A percentile compares a stretch with the other conserved stretches of the same genome.
Conservation (phyloP, 2,329 filamentous ascomycete species). For the Diaporthe sp. region DNA sequence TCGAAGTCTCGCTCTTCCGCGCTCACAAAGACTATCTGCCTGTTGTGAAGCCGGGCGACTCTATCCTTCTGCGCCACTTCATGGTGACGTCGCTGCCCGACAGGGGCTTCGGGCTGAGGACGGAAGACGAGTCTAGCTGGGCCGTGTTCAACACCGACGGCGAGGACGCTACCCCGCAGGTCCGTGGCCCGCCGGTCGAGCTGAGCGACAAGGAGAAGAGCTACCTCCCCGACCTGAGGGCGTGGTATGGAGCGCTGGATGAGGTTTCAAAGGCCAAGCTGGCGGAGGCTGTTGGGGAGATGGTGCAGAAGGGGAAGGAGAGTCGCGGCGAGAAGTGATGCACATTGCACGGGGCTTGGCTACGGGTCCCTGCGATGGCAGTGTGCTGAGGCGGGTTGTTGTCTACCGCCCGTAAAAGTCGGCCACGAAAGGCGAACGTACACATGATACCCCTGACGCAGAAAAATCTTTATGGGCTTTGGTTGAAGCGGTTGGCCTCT, state of each 20-base stretch:
- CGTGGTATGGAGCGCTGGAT: slow-evolving; percentile 65
- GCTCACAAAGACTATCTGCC: slow-evolving; percentile 71
- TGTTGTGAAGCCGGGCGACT: slow-evolving; percentile 67
- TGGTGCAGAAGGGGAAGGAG: slow-evolving; percentile 36
- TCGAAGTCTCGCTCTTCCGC: slow-evolving; percentile 70
- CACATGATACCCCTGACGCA: slow-evolving; percentile 23
- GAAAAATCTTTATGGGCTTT: background rate
- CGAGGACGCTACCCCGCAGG: slow-evolving; percentile 60
- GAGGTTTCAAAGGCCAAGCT: slow-evolving; percentile 61
- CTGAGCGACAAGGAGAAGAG: slow-evolving; percentile 62
- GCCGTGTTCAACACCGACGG: slow-evolving; percentile 68
- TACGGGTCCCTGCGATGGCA: background rate
- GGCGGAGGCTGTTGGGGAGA: slow-evolving; percentile 54
- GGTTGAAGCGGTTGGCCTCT: background rate
- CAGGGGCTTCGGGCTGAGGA: slow-evolving; percentile 68
- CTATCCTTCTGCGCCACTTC: slow-evolving; percentile 70
- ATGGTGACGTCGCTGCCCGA: slow-evolving; percentile 66
- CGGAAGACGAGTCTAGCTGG: slow-evolving; percentile 70
- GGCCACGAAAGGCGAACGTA: slow-evolving; percentile 1
- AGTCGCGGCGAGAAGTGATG: slow-evolving; percentile 33
- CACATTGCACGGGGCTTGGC: background rate
- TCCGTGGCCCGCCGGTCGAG: slow-evolving; percentile 73
- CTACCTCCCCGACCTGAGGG: slow-evolving; percentile 63
- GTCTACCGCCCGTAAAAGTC: background rate
- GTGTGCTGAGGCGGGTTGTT: background rate